phyloP scores from a whole-genome alignment of 225 moss, liverwort and hornwort species.

The Bryum argenteum region DNA sequence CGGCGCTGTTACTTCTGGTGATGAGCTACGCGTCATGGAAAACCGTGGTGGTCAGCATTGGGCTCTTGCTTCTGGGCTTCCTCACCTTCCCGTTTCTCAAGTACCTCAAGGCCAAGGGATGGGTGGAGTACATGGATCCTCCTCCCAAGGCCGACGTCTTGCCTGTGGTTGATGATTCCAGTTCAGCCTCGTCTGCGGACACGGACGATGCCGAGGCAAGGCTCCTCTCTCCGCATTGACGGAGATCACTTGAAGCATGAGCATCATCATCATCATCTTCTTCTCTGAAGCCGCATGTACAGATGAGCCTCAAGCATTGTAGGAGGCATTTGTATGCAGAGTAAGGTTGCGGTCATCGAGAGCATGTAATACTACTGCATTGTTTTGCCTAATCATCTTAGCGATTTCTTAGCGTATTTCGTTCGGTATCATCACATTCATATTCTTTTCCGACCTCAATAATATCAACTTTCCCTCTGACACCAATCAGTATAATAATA shows the following conservation, averaged over 20 bases:
- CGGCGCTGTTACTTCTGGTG: constrained; percentile 54
- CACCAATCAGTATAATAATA: too few species aligned
- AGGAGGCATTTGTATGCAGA: constrained; percentile 24
- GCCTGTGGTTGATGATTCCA: constrained; percentile 36
- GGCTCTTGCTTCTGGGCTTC: constrained; percentile 42
- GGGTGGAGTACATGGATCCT: constrained; percentile 46
- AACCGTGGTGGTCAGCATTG: constrained; percentile 48
- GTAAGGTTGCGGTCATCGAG: constrained; percentile 15
- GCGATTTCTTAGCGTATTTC: constrained; percentile 1
- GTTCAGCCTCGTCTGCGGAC: constrained; percentile 23
- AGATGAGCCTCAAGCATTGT: constrained; percentile 26
- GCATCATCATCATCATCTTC: constrained; percentile 14
- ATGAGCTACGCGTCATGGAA: constrained; percentile 61
- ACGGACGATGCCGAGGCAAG: constrained; percentile 54
- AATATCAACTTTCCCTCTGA: too few species aligned
- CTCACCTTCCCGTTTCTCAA: constrained; percentile 60
- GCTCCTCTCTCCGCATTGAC: constrained; percentile 37
- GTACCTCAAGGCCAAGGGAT: constrained; percentile 52
- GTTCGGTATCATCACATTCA: neutral
- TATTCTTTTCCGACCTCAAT: constrained; percentile 17
- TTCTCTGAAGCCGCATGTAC: constrained; percentile 23
- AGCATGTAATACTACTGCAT: constrained; percentile 21
- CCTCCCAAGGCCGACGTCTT: constrained; percentile 23
- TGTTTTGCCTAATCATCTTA: constrained; percentile 9
- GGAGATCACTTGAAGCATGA: constrained; percentile 19